Base-by-base conservation (phyloP, 768 basidiomycete species). In the Phanerochaete carnosa region DNA sequence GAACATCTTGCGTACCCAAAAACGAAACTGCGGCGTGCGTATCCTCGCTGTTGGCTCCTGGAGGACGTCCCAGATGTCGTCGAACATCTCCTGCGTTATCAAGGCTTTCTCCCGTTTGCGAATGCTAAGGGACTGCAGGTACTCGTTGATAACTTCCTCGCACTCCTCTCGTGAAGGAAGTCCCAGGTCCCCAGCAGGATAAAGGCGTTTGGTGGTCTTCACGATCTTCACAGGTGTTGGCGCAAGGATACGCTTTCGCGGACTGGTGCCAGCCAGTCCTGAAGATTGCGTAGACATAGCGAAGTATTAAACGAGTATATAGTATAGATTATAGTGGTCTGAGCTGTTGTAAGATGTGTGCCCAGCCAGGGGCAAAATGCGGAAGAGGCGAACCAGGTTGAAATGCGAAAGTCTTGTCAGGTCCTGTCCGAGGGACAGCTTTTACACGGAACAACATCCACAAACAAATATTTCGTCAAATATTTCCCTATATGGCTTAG, bases 1-100 rank as follows among this genome's bases (percentile, higher is more conserved):
- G 69, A 93, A 93, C 86, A 88, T 92, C 77, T 89, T 90, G 67
- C 89, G 85, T 13, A 85, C 90, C 90, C 90, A 92, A 73, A 86
- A 90, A 45, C 89, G 82, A 71, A 92, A 92, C 68, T 91, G 89
- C 1, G 89, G 81, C 1, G 83, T 86, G 45, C 72, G 73, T 55
- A 78, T 60, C 61, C 78, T 76, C 25, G 76, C 76, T 1, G 80
- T 76, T 6, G 84, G 83, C 57, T 81, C 73, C 37, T 81, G 78
- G 26, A 92, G 76, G 23, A 88, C 84, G 64, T 84, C 81, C 82
- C 87, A 87, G 72, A 92, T 86, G 47, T 84, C 76, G 74, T 88
- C 86, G 69, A 90, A 90, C 78, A 87, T 78, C 32, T 73, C 73
- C 66, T 86, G 87, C 13, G 83, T 84, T 70, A 93, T 87, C 60